Conservation (phyloP, 257 asterid genomes). For the Solanum verrucosum region DNA sequence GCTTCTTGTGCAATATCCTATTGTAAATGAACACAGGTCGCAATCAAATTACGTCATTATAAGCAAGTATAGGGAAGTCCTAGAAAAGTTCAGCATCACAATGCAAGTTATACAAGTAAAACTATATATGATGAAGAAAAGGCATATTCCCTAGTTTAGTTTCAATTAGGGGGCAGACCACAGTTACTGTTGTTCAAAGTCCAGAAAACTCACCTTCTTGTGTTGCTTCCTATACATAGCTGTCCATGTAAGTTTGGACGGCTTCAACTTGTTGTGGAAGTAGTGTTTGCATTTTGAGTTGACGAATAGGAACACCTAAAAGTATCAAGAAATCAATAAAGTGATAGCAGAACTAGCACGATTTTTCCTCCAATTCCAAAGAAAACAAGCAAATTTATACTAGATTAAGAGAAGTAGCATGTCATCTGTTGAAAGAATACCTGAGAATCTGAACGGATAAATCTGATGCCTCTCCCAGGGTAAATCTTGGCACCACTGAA, state of each 20-base stretch:
- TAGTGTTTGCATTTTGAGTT: conserved; percentile 89
- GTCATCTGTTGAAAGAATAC: conserved; percentile 6
- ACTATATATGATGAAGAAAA: neutral
- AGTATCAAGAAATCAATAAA: neutral
- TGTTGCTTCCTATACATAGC: conserved; percentile 82
- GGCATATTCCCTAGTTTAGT: neutral
- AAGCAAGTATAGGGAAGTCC: neutral
- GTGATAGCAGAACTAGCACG: neutral
- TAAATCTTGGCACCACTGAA: conserved; percentile 80
- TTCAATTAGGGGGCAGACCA: neutral
- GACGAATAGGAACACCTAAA: conserved; percentile 67
- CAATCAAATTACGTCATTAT: neutral
- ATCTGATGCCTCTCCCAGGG: conserved; percentile 78
- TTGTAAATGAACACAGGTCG: neutral
- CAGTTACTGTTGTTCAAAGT: neutral
- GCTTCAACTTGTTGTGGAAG: conserved; percentile 80
- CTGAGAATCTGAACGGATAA: conserved; percentile 69
- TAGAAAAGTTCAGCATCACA: neutral
- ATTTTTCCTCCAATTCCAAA: neutral
- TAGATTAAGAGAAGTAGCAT: neutral
- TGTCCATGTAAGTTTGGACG: conserved; percentile 83
- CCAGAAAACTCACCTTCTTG: conserved; percentile 46
- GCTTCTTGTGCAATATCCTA: conserved; percentile 82
- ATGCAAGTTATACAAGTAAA: neutral
- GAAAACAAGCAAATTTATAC: neutral